Evolutionary conservation across 2,329 filamentous ascomycete genomes (phyloP), one percentile per base, ranked within the genome.

Genomic region (Aspergillus bombycis): DNA sequence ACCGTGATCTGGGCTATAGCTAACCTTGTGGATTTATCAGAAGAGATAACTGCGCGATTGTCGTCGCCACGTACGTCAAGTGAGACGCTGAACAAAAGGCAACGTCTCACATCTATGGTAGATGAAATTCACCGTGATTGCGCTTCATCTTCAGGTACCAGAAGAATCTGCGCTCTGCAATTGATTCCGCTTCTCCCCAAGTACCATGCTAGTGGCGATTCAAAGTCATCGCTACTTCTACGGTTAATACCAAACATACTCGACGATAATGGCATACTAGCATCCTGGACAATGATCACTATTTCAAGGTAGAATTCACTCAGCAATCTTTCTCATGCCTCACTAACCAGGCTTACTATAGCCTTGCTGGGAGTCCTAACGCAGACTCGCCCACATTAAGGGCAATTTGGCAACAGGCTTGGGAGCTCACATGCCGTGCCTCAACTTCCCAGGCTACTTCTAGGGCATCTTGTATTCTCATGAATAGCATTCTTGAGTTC

Each of bases 281-380:
- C 89, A 9, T 92, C 89, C 0, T 99, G 95, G 95, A 90, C 93
- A 21, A 88, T 96, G 81, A 77, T 97, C 58, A 90, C 89, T n/a
- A 87, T 93, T 73, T 84, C 92, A 66, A 92, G 91, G 92, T 94
- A 80, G 73, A 84, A 77, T 45, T 3, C 16, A 50, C 19, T 41
- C 12, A 12, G 21, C 23, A 23, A 6, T 55, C 43, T 34, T 53
- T 23, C 21, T 58, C 8, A 28, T 14, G 19, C 43, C 52, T 28
- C 23, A 50, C 61, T 70, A 58, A 67, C 55, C n/a, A 48, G 64
- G 9, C 8, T 36, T 54, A 34, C 50, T 59, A 64, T 63, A 80
- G 79, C 61, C 70, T 80, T 62, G 75, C 75, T 12, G 69, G 67
- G 23, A 73, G 71, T 16, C 50, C 71, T 19, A 60, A 68, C 62